phyloP scores from a whole-genome alignment of 140 eudicot species.

The Stevia rebaudiana region DNA sequence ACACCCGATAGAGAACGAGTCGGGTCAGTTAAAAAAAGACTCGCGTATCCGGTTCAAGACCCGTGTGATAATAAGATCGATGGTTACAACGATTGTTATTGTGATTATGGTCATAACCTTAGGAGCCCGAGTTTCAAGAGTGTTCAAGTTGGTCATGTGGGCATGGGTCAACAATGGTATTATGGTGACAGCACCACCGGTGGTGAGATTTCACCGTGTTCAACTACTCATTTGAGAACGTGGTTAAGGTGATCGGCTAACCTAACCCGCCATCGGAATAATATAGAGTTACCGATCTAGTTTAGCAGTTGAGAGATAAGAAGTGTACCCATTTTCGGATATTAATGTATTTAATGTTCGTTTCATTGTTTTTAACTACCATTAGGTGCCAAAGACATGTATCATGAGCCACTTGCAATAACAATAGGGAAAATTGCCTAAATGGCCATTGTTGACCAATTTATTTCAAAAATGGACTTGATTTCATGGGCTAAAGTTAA shows the following conservation, averaged over 20 bases:
- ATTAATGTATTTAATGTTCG: slow-evolving; percentile 11
- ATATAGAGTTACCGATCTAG: neutral
- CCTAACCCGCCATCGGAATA: neutral
- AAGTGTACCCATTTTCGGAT: slow-evolving; percentile 3
- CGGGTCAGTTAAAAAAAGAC: slow-evolving; percentile 62
- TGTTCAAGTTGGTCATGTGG: slow-evolving; percentile 68
- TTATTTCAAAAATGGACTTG: too few species aligned
- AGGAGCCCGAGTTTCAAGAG: slow-evolving; percentile 96
- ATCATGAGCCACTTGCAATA: neutral
- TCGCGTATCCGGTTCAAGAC: slow-evolving; percentile 65
- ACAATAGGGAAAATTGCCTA: too few species aligned
- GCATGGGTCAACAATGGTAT: slow-evolving; percentile 60
- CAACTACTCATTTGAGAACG: slow-evolving; percentile 71
- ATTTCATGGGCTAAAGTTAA: too few species aligned
- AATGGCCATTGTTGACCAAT: neutral
- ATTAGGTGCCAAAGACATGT: neutral
- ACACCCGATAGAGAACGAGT: slow-evolving; percentile 69
- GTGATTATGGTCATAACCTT: slow-evolving; percentile 35
- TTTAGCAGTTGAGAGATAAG: slow-evolving; percentile 15
- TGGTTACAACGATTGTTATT: slow-evolving; percentile 1
- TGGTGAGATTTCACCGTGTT: slow-evolving; percentile 81
- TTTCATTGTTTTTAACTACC: slow-evolving; percentile 28
- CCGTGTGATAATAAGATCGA: slow-evolving; percentile 23
- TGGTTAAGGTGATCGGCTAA: slow-evolving; percentile 57
- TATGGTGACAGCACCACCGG: slow-evolving; percentile 53